A percentile compares a stretch with the other conserved stretches of the same genome.
phyloP scores from a whole-genome alignment of 768 basidiomycete species.

The Pholiota molesta region DNA sequence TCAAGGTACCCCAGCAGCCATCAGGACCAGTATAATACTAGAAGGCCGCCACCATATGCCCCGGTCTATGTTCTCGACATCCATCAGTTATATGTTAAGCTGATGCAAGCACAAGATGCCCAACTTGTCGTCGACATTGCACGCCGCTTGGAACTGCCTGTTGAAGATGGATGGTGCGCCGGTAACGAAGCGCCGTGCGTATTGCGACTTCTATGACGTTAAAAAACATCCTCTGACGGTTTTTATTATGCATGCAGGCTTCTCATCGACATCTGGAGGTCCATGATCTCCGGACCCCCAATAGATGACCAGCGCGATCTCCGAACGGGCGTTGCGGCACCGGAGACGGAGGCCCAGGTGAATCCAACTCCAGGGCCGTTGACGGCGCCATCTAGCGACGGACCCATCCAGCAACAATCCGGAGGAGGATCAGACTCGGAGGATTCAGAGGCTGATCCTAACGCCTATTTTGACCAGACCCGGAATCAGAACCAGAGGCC shows the following conservation, averaged over 20 bases:
- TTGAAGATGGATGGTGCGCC: constrained; percentile 44
- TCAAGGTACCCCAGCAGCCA: background rate
- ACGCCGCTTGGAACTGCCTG: constrained; percentile 32
- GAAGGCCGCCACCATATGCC: constrained; percentile 18
- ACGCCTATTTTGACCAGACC: constrained; percentile 17
- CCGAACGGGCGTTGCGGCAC: background rate
- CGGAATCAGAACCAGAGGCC: background rate
- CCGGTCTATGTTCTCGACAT: constrained; percentile 45
- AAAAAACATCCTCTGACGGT: background rate
- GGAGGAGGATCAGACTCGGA: constrained; percentile 26
- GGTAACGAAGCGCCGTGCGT: constrained; percentile 56
- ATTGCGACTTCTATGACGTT: background rate
- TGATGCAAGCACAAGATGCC: constrained; percentile 39
- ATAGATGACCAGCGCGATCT: constrained; percentile 47
- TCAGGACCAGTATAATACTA: background rate
- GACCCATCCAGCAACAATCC: background rate
- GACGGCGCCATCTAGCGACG: background rate
- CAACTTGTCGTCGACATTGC: constrained; percentile 33
- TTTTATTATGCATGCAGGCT: constrained; percentile 29
- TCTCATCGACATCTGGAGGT: constrained; percentile 46
- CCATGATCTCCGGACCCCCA: constrained; percentile 46
- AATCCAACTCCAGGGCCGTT: background rate
- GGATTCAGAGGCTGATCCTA: constrained; percentile 34
- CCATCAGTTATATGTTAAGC: constrained; percentile 35
- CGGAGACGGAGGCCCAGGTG: background rate